phyloP scores from a whole-genome alignment of 2,329 filamentous ascomycete genomes.

The Fusarium bactridioides region DNA sequence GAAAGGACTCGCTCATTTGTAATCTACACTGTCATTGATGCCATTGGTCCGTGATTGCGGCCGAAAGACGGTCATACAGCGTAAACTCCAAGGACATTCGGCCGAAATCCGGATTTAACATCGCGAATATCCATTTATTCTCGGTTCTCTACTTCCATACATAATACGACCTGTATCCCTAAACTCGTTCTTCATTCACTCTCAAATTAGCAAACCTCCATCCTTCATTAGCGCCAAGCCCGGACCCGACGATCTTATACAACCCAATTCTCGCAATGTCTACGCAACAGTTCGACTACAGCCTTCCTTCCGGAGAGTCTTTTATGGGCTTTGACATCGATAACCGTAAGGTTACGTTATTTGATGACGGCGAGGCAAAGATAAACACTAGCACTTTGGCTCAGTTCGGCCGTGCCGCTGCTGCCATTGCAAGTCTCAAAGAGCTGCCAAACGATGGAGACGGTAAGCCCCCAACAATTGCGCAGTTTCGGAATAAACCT shows the following conservation, averaged over 20 bases:
- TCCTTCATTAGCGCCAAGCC: too few species aligned
- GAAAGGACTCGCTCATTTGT: neutral
- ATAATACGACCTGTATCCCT: neutral
- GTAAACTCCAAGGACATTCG: neutral
- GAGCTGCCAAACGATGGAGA: neutral
- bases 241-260: too few species aligned
- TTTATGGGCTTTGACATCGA: slow-evolving; percentile 57
- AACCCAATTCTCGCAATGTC: neutral
- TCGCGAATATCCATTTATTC: neutral
- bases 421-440: slow-evolving; percentile 1
- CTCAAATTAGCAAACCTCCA: too few species aligned
- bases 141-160: neutral
- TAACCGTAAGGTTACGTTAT: slow-evolving; percentile 43
- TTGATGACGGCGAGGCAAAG: neutral
- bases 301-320: neutral
- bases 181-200: fast-evolving
- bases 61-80: neutral
- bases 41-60: neutral
- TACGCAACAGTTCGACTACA: neutral
- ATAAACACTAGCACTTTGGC: slow-evolving; percentile 2
- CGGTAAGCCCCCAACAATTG: slow-evolving; percentile 43
- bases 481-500: slow-evolving; percentile 52
- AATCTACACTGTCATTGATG: neutral
- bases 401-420: slow-evolving; percentile 2
- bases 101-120: slow-evolving; percentile 8